These are phyloP conservation scores for Fusarium sp. DNA, from an alignment of 2,329 filamentous ascomycete genomes.

Conservation along the genomic window DNA sequence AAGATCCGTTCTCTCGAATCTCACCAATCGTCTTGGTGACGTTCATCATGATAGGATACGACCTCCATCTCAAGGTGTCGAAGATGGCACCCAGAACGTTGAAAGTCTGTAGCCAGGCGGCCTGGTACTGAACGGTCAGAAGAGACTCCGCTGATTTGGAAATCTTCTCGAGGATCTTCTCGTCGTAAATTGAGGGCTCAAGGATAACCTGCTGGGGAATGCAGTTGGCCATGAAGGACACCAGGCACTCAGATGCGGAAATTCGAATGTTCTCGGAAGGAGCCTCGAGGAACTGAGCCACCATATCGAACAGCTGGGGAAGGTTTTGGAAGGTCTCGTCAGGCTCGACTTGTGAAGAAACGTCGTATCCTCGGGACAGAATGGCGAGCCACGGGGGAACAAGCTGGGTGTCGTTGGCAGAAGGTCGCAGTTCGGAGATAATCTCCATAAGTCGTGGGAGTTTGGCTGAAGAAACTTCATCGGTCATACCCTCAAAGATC, in stretches of 20 bases:
- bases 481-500: slow-evolving; percentile 91
- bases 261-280: slow-evolving; percentile 92
- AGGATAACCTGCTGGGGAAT: slow-evolving; percentile 84
- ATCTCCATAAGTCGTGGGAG: slow-evolving; percentile 89
- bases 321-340: slow-evolving; percentile 93
- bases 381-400: slow-evolving; percentile 98
- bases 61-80: slow-evolving; percentile 85
- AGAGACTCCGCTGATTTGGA: slow-evolving; percentile 78
- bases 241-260: slow-evolving; percentile 92
- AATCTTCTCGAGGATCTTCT: slow-evolving; percentile 87
- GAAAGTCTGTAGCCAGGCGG: slow-evolving; percentile 95
- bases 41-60: slow-evolving; percentile 79
- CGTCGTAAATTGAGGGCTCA: slow-evolving; percentile 91
- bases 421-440: slow-evolving; percentile 90
- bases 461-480: slow-evolving; percentile 89
- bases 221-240: slow-evolving; percentile 92
- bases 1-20: slow-evolving; percentile 86
- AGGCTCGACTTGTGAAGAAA: slow-evolving; percentile 86
- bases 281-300: slow-evolving; percentile 85
- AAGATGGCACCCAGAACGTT: slow-evolving; percentile 89
- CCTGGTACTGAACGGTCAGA: slow-evolving; percentile 90
- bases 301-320: slow-evolving; percentile 83
- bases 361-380: slow-evolving; percentile 91
- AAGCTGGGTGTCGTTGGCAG: slow-evolving; percentile 92
- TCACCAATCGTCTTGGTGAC: slow-evolving; percentile 86